Evolutionary conservation across 306 rosid genomes (phyloP), one percentile per base, ranked within the genome.

Genomic region (Fagus crenata): DNA sequence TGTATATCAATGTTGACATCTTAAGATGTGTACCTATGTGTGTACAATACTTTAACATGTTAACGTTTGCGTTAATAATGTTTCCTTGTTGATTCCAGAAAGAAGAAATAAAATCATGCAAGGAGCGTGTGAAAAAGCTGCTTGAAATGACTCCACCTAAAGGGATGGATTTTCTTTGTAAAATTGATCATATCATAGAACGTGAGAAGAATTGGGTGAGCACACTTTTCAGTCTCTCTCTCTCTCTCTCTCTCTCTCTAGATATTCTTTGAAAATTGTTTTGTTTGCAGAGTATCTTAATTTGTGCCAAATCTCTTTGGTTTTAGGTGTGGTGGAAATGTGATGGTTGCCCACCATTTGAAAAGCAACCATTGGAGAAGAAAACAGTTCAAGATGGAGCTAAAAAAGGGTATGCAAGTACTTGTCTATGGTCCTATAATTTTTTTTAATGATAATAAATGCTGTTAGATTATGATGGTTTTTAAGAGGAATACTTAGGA

Each of bases 191-290:
- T 88, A 81, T 92, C 76, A 80, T 94, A 82, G 97, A 92, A 81
- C 93, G 98, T 59, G 98, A 94, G 81, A 89, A 90, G 77, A 94
- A 94, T 81, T 94, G 98, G 98, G 98, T 94, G 71, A 89, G 97
- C 49, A 43, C 74, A 53, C 65, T 71, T 74, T 77, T 43, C n/a
- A 31, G 49, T 49, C 53, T 74, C 69, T 49, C 74, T 69, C 67
- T 59, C 49, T 69, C 53, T 9, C 60, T 65, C 72, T 49, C 54
- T 33, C 18, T 43, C 76, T 8, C 73, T 32, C n/a, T n/a, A 36
- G 35, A 51, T 42, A 72, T 79, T 42, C 18, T 35, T 11, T 39
- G 53, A 22, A 49, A 63, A 54, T 75, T 8, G 11, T 67, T 65
- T 41, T 77, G 13, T 53, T 73, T 65, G 8, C 69, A 7, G 43